Percentiles rank a stretch among this genome's conserved stretches.
Evolutionary conservation across 805 yeast genomes (phyloP).

Genomic region (Cyberlindnera galapagoensis): DNA sequence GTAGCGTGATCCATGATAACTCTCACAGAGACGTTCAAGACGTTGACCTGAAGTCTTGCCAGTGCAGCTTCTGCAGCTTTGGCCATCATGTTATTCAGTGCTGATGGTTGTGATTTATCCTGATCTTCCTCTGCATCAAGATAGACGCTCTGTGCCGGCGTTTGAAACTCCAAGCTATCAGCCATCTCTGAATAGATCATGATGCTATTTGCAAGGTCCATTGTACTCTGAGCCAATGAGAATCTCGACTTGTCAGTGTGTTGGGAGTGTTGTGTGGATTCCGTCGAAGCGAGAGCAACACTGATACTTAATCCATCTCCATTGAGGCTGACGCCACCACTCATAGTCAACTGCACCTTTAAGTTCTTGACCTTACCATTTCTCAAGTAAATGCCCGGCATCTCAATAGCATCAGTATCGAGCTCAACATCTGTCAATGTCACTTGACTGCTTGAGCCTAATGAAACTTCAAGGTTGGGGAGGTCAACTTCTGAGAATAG

Average conservation of each 20-base stretch:
- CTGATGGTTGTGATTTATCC: conserved; percentile 22
- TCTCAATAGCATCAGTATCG: conserved; percentile 61
- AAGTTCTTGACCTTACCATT: conserved; percentile 53
- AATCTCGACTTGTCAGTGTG: conserved; percentile 30
- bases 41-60: conserved; percentile 47
- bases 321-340: conserved; percentile 63
- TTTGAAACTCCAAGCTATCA: conserved; percentile 9
- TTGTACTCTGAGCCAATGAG: conserved; percentile 65
- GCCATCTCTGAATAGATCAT: conserved; percentile 21
- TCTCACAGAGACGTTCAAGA: conserved; percentile 41
- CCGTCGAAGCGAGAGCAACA: conserved; percentile 27
- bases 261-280: conserved; percentile 1
- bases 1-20: conserved; percentile 41
- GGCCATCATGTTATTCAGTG: conserved; percentile 51
- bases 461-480: conserved; percentile 73
- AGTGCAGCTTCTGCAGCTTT: conserved; percentile 64
- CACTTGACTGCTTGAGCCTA: conserved; percentile 49
- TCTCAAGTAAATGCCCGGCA: conserved; percentile 60
- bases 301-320: conserved; percentile 51
- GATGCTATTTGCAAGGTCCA: conserved; percentile 57
- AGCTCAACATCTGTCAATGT: conserved; percentile 56
- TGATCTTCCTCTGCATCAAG: conserved; percentile 14
- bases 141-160: conserved; percentile 16
- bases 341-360: conserved; percentile 53
- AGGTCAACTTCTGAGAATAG: conserved; percentile 78